phyloP scores from a whole-genome alignment of 805 yeast species.

The Wickerhamiella kurtzmanii region DNA sequence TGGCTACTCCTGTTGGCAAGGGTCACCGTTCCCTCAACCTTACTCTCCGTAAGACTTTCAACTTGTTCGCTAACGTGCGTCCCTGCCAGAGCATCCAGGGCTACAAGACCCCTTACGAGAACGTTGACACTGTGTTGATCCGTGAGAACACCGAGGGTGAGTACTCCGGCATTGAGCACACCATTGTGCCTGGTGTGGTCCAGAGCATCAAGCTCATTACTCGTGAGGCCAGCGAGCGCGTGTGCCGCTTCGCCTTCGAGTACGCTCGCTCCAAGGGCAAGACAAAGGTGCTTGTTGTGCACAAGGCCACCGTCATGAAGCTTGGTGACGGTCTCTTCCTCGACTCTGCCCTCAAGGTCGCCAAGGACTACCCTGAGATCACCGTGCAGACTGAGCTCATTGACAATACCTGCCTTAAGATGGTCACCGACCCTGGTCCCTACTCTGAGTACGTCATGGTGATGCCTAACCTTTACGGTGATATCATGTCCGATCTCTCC shows the following conservation, averaged over 20 bases:
- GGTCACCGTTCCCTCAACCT: constrained; percentile 96
- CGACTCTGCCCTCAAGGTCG: constrained; percentile 77
- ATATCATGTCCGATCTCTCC: constrained; percentile 93
- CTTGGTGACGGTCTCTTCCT: constrained; percentile 95
- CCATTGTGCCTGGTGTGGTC: constrained; percentile 75
- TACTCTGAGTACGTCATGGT: constrained; percentile 87
- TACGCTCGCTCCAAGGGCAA: constrained; percentile 81
- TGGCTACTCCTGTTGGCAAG: constrained; percentile 97
- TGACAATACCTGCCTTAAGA: constrained; percentile 87
- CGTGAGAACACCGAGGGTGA: constrained; percentile 99
- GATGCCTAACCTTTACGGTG: constrained; percentile 99
- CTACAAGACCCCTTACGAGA: constrained; percentile 75
- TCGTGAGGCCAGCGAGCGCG: constrained; percentile 90
- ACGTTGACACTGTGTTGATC: constrained; percentile 77
- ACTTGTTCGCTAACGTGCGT: constrained; percentile 91
- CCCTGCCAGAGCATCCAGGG: constrained; percentile 92
- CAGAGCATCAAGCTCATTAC: constrained; percentile 97
- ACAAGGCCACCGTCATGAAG: constrained; percentile 98
- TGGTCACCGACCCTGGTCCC: constrained; percentile 77
- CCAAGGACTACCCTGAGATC: constrained; percentile 84
- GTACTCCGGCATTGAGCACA: constrained; percentile 96
- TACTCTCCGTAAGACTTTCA: constrained; percentile 94
- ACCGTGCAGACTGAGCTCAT: constrained; percentile 72
- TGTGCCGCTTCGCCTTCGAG: constrained; percentile 92
- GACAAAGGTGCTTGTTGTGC: constrained; percentile 85